phyloP scores from a whole-genome alignment of 768 basidiomycete genomes.

The Termitomyces sp. region DNA sequence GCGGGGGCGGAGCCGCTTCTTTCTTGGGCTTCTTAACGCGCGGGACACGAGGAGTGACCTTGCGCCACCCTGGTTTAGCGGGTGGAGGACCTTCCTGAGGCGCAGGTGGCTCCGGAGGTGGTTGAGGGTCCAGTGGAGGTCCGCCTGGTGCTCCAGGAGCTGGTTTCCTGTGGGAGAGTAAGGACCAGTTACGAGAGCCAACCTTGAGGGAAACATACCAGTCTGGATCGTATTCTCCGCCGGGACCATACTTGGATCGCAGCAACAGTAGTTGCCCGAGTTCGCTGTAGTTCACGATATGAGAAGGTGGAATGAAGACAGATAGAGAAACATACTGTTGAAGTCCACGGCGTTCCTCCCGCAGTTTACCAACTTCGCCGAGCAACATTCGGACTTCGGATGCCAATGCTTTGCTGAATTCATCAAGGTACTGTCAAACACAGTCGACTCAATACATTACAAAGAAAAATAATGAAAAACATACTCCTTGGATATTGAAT shows the following conservation, averaged over 20 bases:
- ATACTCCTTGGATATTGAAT: constrained; percentile 79
- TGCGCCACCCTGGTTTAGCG: constrained; percentile 60
- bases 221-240: constrained; percentile 81
- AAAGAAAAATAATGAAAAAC: constrained; percentile 14
- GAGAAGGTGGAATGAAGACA: not conserved
- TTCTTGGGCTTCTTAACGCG: constrained; percentile 45
- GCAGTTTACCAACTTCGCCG: constrained; percentile 76
- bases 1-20: constrained; percentile 30
- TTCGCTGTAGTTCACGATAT: constrained; percentile 43
- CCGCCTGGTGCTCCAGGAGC: constrained; percentile 36
- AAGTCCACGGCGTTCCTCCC: constrained; percentile 71
- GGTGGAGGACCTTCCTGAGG: constrained; percentile 35
- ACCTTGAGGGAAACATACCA: constrained; percentile 40
- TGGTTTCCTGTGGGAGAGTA: constrained; percentile 32
- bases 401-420: constrained; percentile 82
- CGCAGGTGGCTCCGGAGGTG: constrained; percentile 22
- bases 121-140: constrained; percentile 33
- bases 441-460: constrained; percentile 1
- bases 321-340: constrained; percentile 57
- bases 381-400: constrained; percentile 81
- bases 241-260: constrained; percentile 77
- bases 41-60: constrained; percentile 30
- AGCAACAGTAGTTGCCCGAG: constrained; percentile 65
- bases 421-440: constrained; percentile 65
- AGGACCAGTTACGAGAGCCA: not conserved